phyloP scores from a whole-genome alignment of 2,329 filamentous ascomycete species.

The Pseudopithomyces chartarum region DNA sequence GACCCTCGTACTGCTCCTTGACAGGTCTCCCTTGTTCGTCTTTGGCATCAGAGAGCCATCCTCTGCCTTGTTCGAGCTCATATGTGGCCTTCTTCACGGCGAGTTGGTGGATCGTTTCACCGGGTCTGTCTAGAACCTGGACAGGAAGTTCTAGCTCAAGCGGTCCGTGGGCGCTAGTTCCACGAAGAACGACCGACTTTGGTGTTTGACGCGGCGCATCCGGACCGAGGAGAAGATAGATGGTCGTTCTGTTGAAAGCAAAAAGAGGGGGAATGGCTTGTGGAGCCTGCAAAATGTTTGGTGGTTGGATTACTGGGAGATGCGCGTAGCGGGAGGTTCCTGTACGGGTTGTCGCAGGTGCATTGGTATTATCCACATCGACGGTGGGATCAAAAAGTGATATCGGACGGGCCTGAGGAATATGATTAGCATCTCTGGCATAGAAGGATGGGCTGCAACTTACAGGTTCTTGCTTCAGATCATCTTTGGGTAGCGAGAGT shows the following conservation, averaged over 20 bases:
- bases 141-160: conserved; percentile 70
- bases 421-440: conserved; percentile 12
- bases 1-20: conserved; percentile 52
- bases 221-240: conserved; percentile 69
- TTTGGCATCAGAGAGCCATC: conserved; percentile 57
- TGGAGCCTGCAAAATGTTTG: conserved; percentile 68
- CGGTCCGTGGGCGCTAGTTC: conserved; percentile 61
- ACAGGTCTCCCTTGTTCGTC: conserved; percentile 45
- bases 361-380: conserved; percentile 49
- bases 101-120: conserved; percentile 69
- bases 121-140: conserved; percentile 51
- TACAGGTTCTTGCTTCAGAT: conserved; percentile 16
- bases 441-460: conserved; percentile 2
- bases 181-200: conserved; percentile 63
- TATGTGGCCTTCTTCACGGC: conserved; percentile 70
- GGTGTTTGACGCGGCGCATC: conserved; percentile 53
- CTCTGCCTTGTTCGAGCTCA: conserved; percentile 72
- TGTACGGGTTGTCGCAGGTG: conserved; percentile 31
- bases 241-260: conserved; percentile 67
- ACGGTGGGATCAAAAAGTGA: conserved; percentile 64
- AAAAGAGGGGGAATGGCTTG: conserved; percentile 67
- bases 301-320: conserved; percentile 58
- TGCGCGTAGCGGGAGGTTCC: conserved; percentile 51
- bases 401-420: conserved; percentile 50
- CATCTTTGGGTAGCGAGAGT: conserved; percentile 26